Base-by-base conservation (phyloP, 225 moss, liverwort and hornwort genomes). In the Anthoceros angustus region DNA sequence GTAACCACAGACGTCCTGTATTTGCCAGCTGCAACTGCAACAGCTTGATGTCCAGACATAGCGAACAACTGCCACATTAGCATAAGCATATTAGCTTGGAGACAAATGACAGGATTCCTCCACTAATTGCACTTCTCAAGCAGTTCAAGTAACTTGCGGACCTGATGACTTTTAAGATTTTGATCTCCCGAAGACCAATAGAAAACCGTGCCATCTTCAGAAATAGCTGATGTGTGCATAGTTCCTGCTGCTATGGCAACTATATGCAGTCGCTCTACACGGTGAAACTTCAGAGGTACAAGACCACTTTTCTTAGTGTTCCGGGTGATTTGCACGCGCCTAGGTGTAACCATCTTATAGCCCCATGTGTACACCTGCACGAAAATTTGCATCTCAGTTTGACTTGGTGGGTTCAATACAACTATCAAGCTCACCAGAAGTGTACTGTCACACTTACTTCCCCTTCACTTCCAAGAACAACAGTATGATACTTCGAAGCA, bases 341-440 rank as follows among this genome's bases (percentile, higher is more conserved):
- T 84, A 66, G 95, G 95, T 74, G 86, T 98, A 48, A 98, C 95
- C 91, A 88, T 86, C 76, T 89, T 91, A 72, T 91, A 98, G 62
- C 95, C 95, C 95, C 95, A 98, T 39, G 91, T 87, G 78, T 85
- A 78, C 43, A 95, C 87, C 94, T 94, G 84, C 68, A 64, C 42
- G 73, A 45, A 38, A 69, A 71, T 20, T 65, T 48, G 41, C 40
- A 70, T 41, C 39, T 39, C 46, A 62, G 61, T 63, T 39, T 9
- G 26, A 6, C 63, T 42, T 4, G 23, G 23, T n/a, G 42, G 41
- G 15, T 24, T 38, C 11, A 8, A 25, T 23, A 64, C 16, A 63
- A 23, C 40, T 25, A 42, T n/a, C 2, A 6, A 18, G 42, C 11
- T 42, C 12, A 64, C 32, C 24, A 65, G 5, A 70, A 23, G 12